Base-by-base conservation (phyloP, 2,329 filamentous ascomycete species). In the Verticillium nonalfalfae region DNA sequence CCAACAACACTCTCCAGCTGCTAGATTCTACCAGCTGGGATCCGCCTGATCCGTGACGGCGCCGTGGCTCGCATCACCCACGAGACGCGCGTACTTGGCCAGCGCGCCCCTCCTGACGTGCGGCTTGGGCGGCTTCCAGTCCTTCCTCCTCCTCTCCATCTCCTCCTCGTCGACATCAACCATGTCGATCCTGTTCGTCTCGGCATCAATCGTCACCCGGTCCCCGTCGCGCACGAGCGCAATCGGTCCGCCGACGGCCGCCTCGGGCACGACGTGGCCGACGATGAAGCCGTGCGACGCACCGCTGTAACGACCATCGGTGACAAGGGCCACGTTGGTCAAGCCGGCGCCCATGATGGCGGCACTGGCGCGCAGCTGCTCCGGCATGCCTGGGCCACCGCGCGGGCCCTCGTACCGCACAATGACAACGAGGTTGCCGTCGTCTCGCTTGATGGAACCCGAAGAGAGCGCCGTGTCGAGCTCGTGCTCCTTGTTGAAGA, bases 381-480 rank as follows among this genome's bases (percentile, higher is more conserved):
- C 94, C 1, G 93, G 94, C 94, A 98, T 98, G 54, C 94, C 94
- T 0, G 94, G 94, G 0, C 94, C 94, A 64, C 94, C 94, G 72
- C 91, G 93, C 13, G 94, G 94, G 0, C 94, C 94, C 73, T 98
- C 94, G 73, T 97, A 97, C 26, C 94, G 88, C 60, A 98, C 93
- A 36, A 97, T 87, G 34, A 97, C 79, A 21, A 97, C 94, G 14
- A 96, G 82, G 71, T 96, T 95, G 71, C 95, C 91, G 63, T 78
- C 77, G 18, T 76, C 73, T 21, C 71, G 68, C 39, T 67, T 71
- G 72, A 83, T 81, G 7, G 85, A 85, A 39, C 86, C 85, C 0
- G 86, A 85, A 56, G 92, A 90, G 58, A 98, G 81, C 0, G 93
- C 93, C 0, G 81, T 76, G 72, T 96, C 87, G 55, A 97, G 86